Evolutionary conservation across 108 stramenopile genomes (phyloP).

Genomic region (Cylindrotheca fusiformis): DNA sequence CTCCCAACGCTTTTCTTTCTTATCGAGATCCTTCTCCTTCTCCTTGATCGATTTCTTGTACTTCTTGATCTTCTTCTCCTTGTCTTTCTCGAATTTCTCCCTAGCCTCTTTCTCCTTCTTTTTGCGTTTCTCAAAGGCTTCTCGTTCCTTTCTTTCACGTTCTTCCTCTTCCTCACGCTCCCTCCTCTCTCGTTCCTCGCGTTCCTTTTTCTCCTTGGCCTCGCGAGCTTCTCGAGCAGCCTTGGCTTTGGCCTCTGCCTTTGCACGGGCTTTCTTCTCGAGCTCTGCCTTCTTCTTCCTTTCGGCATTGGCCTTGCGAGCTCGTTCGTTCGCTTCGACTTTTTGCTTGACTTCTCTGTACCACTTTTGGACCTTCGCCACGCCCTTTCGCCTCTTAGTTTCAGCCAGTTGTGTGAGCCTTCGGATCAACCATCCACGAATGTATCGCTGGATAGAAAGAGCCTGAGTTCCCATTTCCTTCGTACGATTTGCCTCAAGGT

Average conservation of each 20-base stretch:
- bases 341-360: conserved; percentile 22
- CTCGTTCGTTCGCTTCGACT: conserved; percentile 4
- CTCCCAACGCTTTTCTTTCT: conserved; percentile 29
- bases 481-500: conserved; percentile 61
- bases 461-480: conserved; percentile 46
- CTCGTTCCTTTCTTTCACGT: conserved; percentile 26
- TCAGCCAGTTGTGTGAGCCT: conserved; percentile 26
- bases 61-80: conserved; percentile 29
- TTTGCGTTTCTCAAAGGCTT: conserved; percentile 26
- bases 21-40: conserved; percentile 44
- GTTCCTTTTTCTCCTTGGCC: conserved; percentile 34
- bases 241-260: conserved; percentile 32
- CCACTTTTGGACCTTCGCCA: conserved; percentile 25
- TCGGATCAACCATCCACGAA: conserved; percentile 49
- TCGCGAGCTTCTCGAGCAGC: conserved; percentile 27
- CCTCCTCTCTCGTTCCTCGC: conserved; percentile 31
- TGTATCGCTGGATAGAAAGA: conserved; percentile 42
- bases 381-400: conserved; percentile 30
- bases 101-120: conserved; percentile 32
- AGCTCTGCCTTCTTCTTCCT: conserved; percentile 25
- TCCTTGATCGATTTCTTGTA: conserved; percentile 36
- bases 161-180: conserved; percentile 32
- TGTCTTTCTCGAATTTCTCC: conserved; percentile 30
- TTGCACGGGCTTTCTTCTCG: conserved; percentile 26
- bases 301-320: conserved; percentile 11